Evolutionary conservation across 2,329 filamentous ascomycete species (phyloP).

Genomic region (Pseudogymnoascus sp.): DNA sequence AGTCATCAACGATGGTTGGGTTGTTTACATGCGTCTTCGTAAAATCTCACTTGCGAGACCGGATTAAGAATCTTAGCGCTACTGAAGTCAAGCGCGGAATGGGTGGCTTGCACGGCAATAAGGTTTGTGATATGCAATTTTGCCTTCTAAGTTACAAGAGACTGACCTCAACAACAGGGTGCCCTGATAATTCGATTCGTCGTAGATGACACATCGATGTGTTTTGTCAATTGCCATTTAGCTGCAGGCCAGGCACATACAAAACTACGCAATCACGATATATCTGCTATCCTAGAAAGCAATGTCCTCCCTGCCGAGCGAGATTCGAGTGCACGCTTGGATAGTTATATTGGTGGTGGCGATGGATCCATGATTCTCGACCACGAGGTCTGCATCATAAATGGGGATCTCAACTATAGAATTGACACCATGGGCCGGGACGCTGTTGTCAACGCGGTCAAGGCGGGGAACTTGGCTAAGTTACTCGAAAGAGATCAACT

Average conservation of each 20-base stretch:
- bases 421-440: slow-evolving; percentile 96
- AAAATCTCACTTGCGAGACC: slow-evolving; percentile 65
- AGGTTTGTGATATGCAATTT: slow-evolving; percentile 36
- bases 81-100: slow-evolving; percentile 92
- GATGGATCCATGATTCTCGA: slow-evolving; percentile 93
- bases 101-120: slow-evolving; percentile 92
- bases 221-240: slow-evolving; percentile 95
- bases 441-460: slow-evolving; percentile 78
- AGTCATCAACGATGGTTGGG: slow-evolving; percentile 84
- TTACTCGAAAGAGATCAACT: slow-evolving; percentile 90
- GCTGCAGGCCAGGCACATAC: slow-evolving; percentile 90
- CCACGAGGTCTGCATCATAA: slow-evolving; percentile 93
- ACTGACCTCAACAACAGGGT: slow-evolving; percentile 39
- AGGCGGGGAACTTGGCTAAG: slow-evolving; percentile 71
- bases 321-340: slow-evolving; percentile 57
- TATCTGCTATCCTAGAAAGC: slow-evolving; percentile 80
- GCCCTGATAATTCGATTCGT: slow-evolving; percentile 87
- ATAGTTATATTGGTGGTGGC: slow-evolving; percentile 82
- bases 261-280: slow-evolving; percentile 83
- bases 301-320: slow-evolving; percentile 63
- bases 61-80: slow-evolving; percentile 68
- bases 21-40: slow-evolving; percentile 96
- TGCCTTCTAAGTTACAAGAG: background rate
- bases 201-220: slow-evolving; percentile 86
- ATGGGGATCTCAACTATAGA: slow-evolving; percentile 95